phyloP scores from a whole-genome alignment of 352 stramenopile species.

The Phytophthora agathidicida region DNA sequence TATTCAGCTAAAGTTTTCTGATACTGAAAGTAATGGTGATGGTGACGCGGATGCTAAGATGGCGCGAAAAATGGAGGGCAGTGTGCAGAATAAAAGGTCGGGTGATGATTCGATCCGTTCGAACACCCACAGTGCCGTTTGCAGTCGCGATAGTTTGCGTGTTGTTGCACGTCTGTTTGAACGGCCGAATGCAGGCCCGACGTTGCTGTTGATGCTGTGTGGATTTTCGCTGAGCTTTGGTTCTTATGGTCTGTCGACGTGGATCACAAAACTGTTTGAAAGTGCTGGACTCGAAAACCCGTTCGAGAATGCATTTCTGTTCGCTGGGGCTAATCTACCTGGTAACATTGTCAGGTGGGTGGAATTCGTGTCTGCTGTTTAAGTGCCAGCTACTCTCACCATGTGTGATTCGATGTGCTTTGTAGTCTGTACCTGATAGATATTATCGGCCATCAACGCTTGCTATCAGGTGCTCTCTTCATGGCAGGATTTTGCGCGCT shows the following conservation, averaged over 20 bases:
- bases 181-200: slow-evolving; percentile 43
- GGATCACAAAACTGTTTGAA: slow-evolving; percentile 94
- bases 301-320: slow-evolving; percentile 94
- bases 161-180: slow-evolving; percentile 59
- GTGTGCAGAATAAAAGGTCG: not conserved
- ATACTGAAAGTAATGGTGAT: slow-evolving; percentile 48
- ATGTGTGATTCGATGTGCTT: slow-evolving; percentile 1
- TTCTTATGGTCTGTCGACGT: slow-evolving; percentile 93
- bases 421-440: slow-evolving; percentile 73
- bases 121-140: slow-evolving; percentile 35
- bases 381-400: not conserved
- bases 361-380: not conserved
- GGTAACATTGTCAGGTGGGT: slow-evolving; percentile 87
- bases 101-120: not conserved
- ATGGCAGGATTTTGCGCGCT: slow-evolving; percentile 67
- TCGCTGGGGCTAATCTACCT: slow-evolving; percentile 90
- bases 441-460: slow-evolving; percentile 65
- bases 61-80: slow-evolving; percentile 18
- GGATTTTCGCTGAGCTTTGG: slow-evolving; percentile 86
- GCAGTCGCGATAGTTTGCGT: slow-evolving; percentile 64
- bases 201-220: slow-evolving; percentile 71
- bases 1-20: slow-evolving; percentile 78
- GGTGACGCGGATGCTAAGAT: slow-evolving; percentile 16
- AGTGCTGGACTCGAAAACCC: slow-evolving; percentile 85
- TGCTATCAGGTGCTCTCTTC: slow-evolving; percentile 76